These are phyloP conservation scores for Lathyrus aphaca DNA, from an alignment of 306 rosid species.

Conservation along the genomic window DNA sequence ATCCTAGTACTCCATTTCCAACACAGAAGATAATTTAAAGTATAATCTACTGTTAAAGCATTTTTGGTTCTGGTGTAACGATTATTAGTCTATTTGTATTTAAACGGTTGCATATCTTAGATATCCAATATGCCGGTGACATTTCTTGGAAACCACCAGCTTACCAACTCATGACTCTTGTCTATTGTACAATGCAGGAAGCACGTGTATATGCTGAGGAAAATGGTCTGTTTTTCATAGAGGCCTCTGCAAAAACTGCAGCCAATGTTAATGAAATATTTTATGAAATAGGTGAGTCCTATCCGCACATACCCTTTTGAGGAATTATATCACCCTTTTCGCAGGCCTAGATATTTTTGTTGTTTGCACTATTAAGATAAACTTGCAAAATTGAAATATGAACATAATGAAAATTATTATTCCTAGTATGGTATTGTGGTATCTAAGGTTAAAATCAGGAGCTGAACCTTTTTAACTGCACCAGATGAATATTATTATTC, in stretches of 20 bases:
- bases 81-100: conserved; percentile 5
- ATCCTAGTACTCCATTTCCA: conserved; percentile 13
- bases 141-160: conserved; percentile 26
- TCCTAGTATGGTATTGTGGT: neutral
- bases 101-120: neutral
- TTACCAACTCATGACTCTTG: conserved; percentile 19
- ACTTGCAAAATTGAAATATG: neutral
- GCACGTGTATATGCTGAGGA: conserved; percentile 65
- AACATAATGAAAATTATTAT: neutral
- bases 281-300: conserved; percentile 57
- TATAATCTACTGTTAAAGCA: neutral
- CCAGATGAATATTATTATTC: neutral
- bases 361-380: neutral
- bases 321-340: conserved; percentile 3
- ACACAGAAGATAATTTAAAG: conserved; percentile 11
- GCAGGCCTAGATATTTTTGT: neutral
- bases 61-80: neutral
- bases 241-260: conserved; percentile 68
- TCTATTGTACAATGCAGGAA: conserved; percentile 47
- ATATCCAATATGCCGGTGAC: neutral
- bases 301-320: conserved; percentile 17
- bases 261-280: conserved; percentile 63
- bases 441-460: neutral
- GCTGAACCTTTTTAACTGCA: conserved; percentile 1
- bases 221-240: conserved; percentile 63